Evolutionary conservation across 805 yeast genomes (phyloP), one percentile per base, ranked within the genome.

Genomic region (Cyberlindnera euphorbiiphila): DNA sequence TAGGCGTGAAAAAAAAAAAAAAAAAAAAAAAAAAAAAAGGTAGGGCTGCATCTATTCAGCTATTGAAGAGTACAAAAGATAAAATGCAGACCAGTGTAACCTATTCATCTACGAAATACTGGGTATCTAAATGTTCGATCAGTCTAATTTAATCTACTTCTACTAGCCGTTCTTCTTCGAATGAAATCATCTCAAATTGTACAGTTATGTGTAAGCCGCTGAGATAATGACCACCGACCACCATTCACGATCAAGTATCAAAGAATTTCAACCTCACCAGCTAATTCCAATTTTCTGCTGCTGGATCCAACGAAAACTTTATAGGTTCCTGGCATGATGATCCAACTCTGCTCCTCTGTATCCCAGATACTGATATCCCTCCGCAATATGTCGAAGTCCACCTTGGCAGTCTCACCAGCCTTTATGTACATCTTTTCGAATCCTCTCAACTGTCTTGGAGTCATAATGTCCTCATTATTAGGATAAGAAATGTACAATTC

Each of bases 331-430:
- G 73, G 69, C 46, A 68, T 75, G 26, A 76, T 69, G 16, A 73
- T 59, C 83, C 84, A 77, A 45, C 75, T 72, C 51, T 75, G 78
- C 12, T 68, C 63, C 15, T 54, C 64, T 0, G 72, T 62, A 48
- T 76, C 81, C 81, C 81, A 77, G 17, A 70, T 61, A 37, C 77
- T 65, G 43, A 77, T 57, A 54, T 78, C 83, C 39, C 78, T 64
- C 51, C 74, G 68, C 40, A 65, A 54, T 14, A 78, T 57, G 32
- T 66, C 63, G 46, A 76, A 76, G 12, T 49, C 52, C 6, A 72
- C 62, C 14, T 53, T 52, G 3, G 56, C 58, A 1, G 62, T 45
- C 22, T 60, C 59, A 1, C 74, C 75, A 9, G 73, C 61, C 15
- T 60, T 63, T 23, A 74, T 50, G 38, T 61, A 64, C 1, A 74